Evolutionary conservation across 2,329 filamentous ascomycete genomes (phyloP).

Genomic region (Pezicula radicicola): DNA sequence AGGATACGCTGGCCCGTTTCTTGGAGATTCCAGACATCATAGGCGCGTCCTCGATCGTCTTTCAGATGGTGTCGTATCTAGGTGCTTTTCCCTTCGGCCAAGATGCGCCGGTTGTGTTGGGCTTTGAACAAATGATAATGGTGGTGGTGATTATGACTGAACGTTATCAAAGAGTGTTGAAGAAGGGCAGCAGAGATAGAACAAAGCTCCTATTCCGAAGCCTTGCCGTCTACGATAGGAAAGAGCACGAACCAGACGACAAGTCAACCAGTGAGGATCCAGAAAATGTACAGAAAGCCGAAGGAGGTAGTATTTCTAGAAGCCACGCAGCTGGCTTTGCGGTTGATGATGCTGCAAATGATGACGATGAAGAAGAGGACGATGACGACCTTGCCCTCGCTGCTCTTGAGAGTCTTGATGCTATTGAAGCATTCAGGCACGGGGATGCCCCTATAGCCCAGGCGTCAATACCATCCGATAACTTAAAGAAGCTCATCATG

Average conservation of each 20-base stretch:
- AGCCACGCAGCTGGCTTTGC: conserved; percentile 31
- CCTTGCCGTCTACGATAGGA: conserved; percentile 67
- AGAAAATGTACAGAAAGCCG: conserved; percentile 29
- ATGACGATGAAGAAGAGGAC: conserved; percentile 42
- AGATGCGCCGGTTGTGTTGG: conserved; percentile 67
- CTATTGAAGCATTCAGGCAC: conserved; percentile 56
- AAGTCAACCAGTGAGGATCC: neutral
- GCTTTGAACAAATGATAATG: conserved; percentile 68
- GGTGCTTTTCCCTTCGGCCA: conserved; percentile 72
- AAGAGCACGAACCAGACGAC: conserved; percentile 27
- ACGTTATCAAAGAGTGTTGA: conserved; percentile 62
- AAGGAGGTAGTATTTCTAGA: conserved; percentile 29
- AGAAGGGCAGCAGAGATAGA: conserved; percentile 53
- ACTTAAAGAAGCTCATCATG: conserved; percentile 68
- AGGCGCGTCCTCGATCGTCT: conserved; percentile 63
- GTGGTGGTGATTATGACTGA: conserved; percentile 71
- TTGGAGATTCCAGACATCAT: conserved; percentile 71
- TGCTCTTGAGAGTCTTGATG: conserved; percentile 65
- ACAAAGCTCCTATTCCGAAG: conserved; percentile 68
- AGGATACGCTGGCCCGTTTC: conserved; percentile 68
- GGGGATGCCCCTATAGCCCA: conserved; percentile 50
- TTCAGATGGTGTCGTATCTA: conserved; percentile 68
- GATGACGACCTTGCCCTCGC: conserved; percentile 65
- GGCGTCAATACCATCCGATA: conserved; percentile 72
- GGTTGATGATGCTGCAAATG: conserved; percentile 36